A percentile compares a stretch with the other conserved stretches of the same genome.
These are phyloP conservation scores for Trichoderma gracile DNA, from an alignment of 2,329 filamentous ascomycete species.

Conservation along the genomic window DNA sequence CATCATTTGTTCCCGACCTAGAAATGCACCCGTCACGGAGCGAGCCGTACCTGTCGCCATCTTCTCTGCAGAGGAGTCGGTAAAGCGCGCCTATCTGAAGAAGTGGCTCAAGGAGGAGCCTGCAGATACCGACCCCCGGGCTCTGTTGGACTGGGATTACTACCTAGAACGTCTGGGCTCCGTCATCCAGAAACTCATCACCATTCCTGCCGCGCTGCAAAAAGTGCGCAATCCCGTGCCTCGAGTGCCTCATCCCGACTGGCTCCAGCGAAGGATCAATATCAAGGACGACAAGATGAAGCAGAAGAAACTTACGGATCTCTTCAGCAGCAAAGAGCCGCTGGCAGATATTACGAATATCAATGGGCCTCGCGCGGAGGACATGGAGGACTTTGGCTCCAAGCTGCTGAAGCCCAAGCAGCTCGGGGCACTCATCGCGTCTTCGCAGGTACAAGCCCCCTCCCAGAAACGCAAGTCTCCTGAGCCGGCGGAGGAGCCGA, in stretches of 20 bases:
- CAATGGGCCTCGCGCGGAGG: slow-evolving; percentile 56
- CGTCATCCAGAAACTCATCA: slow-evolving; percentile 98
- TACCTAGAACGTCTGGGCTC: slow-evolving; percentile 94
- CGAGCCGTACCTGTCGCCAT: slow-evolving; percentile 93
- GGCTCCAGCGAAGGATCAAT: slow-evolving; percentile 90
- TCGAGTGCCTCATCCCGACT: slow-evolving; percentile 90
- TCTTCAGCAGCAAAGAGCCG: slow-evolving; percentile 70
- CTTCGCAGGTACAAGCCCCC: slow-evolving; percentile 51
- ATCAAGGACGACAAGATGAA: slow-evolving; percentile 97
- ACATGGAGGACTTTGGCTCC: slow-evolving; percentile 80
- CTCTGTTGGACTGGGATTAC: slow-evolving; percentile 94
- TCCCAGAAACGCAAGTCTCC: slow-evolving; percentile 73
- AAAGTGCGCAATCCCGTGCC: slow-evolving; percentile 95
- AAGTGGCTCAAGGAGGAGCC: slow-evolving; percentile 97
- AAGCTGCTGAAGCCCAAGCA: slow-evolving; percentile 67
- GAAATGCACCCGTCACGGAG: slow-evolving; percentile 89
- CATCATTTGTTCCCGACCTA: slow-evolving; percentile 88
- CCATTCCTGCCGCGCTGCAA: slow-evolving; percentile 93
- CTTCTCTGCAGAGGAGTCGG: slow-evolving; percentile 86
- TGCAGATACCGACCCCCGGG: slow-evolving; percentile 83
- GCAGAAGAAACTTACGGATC: slow-evolving; percentile 96
- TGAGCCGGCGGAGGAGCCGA: slow-evolving; percentile 64
- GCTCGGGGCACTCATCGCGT: slow-evolving; percentile 54
- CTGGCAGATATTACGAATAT: slow-evolving; percentile 72
- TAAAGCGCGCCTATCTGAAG: slow-evolving; percentile 85